These are phyloP conservation scores for Phytophthora boehmeriae DNA, from an alignment of 352 stramenopile species.

Conservation along the genomic window DNA sequence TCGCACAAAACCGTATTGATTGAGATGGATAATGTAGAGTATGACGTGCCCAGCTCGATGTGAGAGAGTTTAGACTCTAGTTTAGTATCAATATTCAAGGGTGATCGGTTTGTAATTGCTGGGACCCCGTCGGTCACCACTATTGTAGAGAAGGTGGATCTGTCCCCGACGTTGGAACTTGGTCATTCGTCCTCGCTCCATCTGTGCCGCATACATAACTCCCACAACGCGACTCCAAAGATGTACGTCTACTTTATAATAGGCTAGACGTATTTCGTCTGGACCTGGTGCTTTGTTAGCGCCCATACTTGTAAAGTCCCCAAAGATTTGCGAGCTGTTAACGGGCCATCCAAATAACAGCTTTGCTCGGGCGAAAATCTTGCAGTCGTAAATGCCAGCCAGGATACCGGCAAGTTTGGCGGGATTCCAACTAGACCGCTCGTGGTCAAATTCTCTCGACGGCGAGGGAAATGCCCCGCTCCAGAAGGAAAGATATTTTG, in stretches of 20 bases:
- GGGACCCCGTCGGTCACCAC: background rate
- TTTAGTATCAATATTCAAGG: conserved; percentile 5
- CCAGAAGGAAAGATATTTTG: background rate
- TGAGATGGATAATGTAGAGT: background rate
- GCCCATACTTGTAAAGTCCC: background rate
- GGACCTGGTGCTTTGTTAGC: background rate
- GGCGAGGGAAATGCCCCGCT: background rate
- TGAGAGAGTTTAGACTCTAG: background rate
- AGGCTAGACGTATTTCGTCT: background rate
- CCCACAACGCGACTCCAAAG: background rate
- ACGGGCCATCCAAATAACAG: background rate
- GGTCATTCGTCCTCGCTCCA: background rate
- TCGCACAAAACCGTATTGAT: conserved; percentile 1
- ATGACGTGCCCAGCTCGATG: background rate
- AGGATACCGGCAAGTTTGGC: background rate
- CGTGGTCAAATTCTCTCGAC: background rate
- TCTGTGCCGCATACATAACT: background rate
- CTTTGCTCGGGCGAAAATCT: background rate
- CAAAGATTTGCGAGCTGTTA: background rate
- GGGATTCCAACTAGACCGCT: background rate
- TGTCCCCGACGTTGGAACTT: background rate
- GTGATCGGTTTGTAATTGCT: conserved; percentile 9
- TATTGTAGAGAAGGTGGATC: background rate
- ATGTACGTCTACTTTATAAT: background rate
- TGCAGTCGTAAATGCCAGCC: background rate